Percentiles rank a stretch among this genome's conserved stretches.
Conservation (phyloP, 1,284 basidiomycete genomes). For the Trametes hirsuta region DNA sequence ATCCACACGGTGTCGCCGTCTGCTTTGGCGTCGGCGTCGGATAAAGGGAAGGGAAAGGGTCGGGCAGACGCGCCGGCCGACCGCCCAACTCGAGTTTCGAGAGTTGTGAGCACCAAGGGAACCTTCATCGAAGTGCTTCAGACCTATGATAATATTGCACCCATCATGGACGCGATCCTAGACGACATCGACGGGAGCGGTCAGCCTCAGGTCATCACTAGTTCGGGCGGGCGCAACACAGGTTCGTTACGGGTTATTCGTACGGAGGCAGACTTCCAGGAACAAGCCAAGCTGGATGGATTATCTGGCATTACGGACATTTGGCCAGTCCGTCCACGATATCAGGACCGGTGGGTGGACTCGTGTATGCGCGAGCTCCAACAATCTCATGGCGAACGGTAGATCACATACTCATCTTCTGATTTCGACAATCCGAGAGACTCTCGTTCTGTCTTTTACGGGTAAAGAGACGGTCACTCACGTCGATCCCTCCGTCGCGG, state of each 20-base stretch:
- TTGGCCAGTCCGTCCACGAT: constrained; percentile 65
- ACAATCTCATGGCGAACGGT: not conserved
- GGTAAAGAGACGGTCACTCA: constrained; percentile 41
- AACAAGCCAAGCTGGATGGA: constrained; percentile 64
- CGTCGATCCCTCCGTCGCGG: constrained; percentile 41
- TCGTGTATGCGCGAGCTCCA: not conserved
- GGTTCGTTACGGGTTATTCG: constrained; percentile 85
- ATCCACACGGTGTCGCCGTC: constrained; percentile 45
- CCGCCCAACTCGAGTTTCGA: constrained; percentile 38
- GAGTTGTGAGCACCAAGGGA: constrained; percentile 52
- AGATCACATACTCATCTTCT: constrained; percentile 61
- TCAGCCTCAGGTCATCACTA: constrained; percentile 85
- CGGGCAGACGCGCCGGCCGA: constrained; percentile 22
- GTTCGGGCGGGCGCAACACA: constrained; percentile 83
- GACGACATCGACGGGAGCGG: constrained; percentile 78
- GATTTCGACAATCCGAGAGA: constrained; percentile 56
- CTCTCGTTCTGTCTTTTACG: constrained; percentile 56
- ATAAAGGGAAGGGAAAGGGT: constrained; percentile 27
- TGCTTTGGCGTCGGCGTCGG: constrained; percentile 8
- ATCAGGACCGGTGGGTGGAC: constrained; percentile 52
- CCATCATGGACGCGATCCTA: constrained; percentile 83
- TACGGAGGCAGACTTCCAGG: constrained; percentile 85
- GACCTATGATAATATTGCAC: constrained; percentile 82
- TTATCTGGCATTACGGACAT: constrained; percentile 60
- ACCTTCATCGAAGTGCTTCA: constrained; percentile 63